Evolutionary conservation across 805 yeast genomes (phyloP).

Genomic region (Komagataella mondaviorum): DNA sequence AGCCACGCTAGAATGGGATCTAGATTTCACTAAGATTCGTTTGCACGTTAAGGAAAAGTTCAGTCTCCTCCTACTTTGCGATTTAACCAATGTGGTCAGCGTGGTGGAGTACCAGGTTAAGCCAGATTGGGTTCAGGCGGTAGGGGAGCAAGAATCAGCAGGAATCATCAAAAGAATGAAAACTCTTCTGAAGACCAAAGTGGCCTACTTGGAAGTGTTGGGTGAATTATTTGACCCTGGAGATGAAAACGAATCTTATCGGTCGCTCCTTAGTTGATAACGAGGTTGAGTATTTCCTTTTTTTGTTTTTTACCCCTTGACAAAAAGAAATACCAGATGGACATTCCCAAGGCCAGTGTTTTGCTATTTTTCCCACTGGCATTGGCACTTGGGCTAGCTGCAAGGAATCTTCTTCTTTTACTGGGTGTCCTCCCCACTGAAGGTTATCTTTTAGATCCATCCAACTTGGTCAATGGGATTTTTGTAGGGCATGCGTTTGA

Average conservation of each 20-base stretch:
- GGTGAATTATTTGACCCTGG: background rate
- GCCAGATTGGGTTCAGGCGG: background rate
- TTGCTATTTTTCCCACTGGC: background rate
- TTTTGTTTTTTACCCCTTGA: background rate
- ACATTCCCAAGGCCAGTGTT: background rate
- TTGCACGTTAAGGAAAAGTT: conserved; percentile 8
- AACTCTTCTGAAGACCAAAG: background rate
- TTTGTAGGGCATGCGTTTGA: conserved; percentile 19
- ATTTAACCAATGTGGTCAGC: conserved; percentile 2
- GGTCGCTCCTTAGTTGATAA: background rate
- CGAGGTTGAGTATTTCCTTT: background rate
- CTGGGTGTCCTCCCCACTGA: background rate
- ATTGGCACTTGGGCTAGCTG: background rate
- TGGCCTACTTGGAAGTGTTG: background rate
- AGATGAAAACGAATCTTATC: background rate
- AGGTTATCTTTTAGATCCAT: conserved; percentile 1
- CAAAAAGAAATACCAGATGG: background rate
- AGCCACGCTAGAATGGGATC: conserved; percentile 10
- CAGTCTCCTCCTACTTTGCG: conserved; percentile 12
- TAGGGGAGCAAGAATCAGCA: background rate
- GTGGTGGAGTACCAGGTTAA: background rate
- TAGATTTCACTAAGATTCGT: conserved; percentile 14
- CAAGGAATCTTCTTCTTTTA: background rate
- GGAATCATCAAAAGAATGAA: background rate
- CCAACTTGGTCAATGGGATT: conserved; percentile 8